Percentiles rank a stretch among this genome's conserved stretches.
These are phyloP conservation scores for Quillaja saponaria DNA, from an alignment of 306 rosid species.

Conservation along the genomic window DNA sequence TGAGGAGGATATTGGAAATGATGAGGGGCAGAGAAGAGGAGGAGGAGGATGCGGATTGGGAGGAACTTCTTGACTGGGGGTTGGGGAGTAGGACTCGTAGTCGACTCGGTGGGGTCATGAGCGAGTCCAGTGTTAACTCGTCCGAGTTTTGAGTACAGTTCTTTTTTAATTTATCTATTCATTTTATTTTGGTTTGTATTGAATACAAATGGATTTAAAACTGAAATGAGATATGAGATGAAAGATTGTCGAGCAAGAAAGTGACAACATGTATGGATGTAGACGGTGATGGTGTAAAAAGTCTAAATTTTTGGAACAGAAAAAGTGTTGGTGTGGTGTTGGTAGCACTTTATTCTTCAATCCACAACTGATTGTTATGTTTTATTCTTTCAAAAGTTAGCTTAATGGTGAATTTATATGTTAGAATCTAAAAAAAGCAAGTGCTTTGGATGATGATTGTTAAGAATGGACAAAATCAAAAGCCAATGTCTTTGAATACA, in stretches of 20 bases:
- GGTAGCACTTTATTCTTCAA: conserved; percentile 36
- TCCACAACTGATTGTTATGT: conserved; percentile 20
- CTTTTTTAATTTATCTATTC: neutral
- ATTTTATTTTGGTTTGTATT: too few relatives aligned
- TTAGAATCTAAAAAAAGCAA: too few relatives aligned
- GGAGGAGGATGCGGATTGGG: conserved; percentile 76
- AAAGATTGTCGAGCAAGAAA: neutral
- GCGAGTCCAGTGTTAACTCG: conserved; percentile 39
- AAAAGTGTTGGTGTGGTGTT: too few relatives aligned
- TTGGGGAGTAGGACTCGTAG: conserved; percentile 36
- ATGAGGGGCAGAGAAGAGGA: conserved; percentile 52
- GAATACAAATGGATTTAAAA: neutral
- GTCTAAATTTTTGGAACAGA: conserved; percentile 11
- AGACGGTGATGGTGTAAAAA: conserved; percentile 20
- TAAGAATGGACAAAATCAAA: too few relatives aligned
- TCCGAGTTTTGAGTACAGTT: conserved; percentile 49
- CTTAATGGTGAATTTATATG: too few relatives aligned
- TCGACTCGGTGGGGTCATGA: conserved; percentile 15
- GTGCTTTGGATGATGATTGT: too few relatives aligned
- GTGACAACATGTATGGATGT: neutral
- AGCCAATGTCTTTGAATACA: too few relatives aligned
- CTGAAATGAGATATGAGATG: conserved; percentile 12
- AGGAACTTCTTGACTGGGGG: conserved; percentile 65
- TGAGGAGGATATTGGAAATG: conserved; percentile 53
- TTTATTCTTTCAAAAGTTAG: conserved; percentile 21